phyloP scores from a whole-genome alignment of 2,329 filamentous ascomycete species.

The Botryotinia globosa region DNA sequence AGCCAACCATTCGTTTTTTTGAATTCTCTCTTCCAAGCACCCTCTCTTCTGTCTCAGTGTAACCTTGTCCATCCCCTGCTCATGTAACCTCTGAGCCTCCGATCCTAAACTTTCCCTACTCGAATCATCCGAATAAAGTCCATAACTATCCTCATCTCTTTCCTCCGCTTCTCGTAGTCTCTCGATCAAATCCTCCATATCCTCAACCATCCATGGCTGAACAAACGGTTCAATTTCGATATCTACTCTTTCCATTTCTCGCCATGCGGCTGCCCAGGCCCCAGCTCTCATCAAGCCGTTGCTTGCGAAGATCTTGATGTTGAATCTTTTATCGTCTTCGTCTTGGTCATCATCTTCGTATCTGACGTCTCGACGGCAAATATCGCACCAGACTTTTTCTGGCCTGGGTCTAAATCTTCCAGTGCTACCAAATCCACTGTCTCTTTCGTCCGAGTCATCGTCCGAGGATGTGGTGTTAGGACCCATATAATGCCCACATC shows the following conservation, averaged over 20 bases:
- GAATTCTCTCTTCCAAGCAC: background rate
- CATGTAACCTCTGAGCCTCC: constrained; percentile 21
- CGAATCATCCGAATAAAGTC: constrained; percentile 28
- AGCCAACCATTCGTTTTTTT: background rate
- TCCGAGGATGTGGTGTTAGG: constrained; percentile 41
- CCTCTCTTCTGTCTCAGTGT: constrained; percentile 6
- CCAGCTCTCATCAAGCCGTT: constrained; percentile 91
- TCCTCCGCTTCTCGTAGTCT: constrained; percentile 17
- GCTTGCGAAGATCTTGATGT: constrained; percentile 86
- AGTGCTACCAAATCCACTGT: constrained; percentile 20
- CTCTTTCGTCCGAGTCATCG: constrained; percentile 31
- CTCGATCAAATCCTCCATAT: constrained; percentile 54
- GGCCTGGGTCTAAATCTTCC: background rate
- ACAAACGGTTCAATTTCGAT: constrained; percentile 82
- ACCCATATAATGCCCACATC: constrained; percentile 73
- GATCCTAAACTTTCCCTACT: constrained; percentile 16
- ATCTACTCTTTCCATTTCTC: constrained; percentile 97
- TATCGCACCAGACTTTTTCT: constrained; percentile 37
- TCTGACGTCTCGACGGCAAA: constrained; percentile 36
- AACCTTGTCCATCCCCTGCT: constrained; percentile 22
- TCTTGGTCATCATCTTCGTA: constrained; percentile 31
- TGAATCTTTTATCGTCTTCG: constrained; percentile 51
- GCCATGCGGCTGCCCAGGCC: constrained; percentile 92
- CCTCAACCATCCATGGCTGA: constrained; percentile 54
- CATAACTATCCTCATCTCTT: constrained; percentile 29